Evolutionary conservation across 2,329 filamentous ascomycete genomes (phyloP), one percentile per base, ranked within the genome.

Genomic region (Drechmeria coniospora): DNA sequence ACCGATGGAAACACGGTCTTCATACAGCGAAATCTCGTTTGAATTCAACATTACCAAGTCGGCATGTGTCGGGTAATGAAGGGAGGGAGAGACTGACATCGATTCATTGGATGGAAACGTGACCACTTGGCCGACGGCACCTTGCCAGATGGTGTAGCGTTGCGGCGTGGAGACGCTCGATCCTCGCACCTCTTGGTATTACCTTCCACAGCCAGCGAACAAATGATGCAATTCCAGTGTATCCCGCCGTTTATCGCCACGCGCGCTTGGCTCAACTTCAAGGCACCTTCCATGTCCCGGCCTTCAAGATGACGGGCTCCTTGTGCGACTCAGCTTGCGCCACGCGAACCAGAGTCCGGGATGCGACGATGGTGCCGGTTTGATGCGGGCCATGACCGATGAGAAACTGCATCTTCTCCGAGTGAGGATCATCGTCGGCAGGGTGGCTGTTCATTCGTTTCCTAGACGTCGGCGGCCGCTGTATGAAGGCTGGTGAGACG

Each of bases 81-180:
- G n/a, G n/a, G n/a, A n/a, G n/a, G n/a, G n/a, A n/a, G n/a, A n/a
- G n/a, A n/a, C n/a, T n/a, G n/a, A n/a, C n/a, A n/a, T n/a, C n/a
- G n/a, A n/a, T n/a, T 31, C 16, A 36, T 45, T 45, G 38, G 43
- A 35, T 36, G 35, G 33, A 33, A 41, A 43, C 32, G 27, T 34
- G 52, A 59, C 57, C 57, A 63, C 57, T 56, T 63, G 59, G 57
- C n/a, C n/a, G n/a, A n/a, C 58, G 53, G 39, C 36, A 45, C 46
- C 42, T 56, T 50, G 51, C 52, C 62, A 59, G 58, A 52, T 41
- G 44, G 47, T 38, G 42, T 37, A 34, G 35, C 15, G n/a, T n/a
- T n/a, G n/a, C n/a, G n/a, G n/a, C n/a, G n/a, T n/a, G n/a, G n/a
- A n/a, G n/a, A n/a, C n/a, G n/a, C n/a, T n/a, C n/a, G n/a, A n/a